These are phyloP conservation scores for Lepidopterella palustris DNA, from an alignment of 495 filamentous ascomycete genomes.

Conservation along the genomic window DNA sequence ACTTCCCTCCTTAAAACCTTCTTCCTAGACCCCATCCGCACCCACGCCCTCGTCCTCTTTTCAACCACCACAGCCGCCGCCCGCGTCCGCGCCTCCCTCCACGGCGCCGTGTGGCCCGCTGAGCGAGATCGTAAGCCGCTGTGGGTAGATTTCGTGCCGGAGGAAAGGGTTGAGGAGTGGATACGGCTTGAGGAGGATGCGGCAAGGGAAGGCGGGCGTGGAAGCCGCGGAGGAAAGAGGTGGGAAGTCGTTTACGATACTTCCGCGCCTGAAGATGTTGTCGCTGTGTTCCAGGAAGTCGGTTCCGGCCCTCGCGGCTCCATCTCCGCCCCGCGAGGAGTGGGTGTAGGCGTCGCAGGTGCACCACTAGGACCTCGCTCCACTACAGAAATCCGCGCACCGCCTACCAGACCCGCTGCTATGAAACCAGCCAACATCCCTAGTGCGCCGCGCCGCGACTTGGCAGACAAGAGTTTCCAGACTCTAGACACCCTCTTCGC, in stretches of 20 bases:
- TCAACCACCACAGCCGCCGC: slow-evolving; percentile 60
- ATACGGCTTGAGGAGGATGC: slow-evolving; percentile 55
- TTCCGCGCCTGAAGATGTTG: slow-evolving; percentile 49
- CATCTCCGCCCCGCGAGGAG: slow-evolving; percentile 16
- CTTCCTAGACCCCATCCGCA: slow-evolving; percentile 76
- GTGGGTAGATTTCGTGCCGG: slow-evolving; percentile 86
- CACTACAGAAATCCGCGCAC: neutral
- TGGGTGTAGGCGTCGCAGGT: slow-evolving; percentile 1
- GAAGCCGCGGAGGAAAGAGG: slow-evolving; percentile 44
- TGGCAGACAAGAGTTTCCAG: slow-evolving; percentile 26
- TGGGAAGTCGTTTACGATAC: slow-evolving; percentile 69
- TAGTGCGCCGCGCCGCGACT: neutral
- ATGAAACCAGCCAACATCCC: neutral
- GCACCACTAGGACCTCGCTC: slow-evolving; percentile 13
- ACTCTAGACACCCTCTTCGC: slow-evolving; percentile 59
- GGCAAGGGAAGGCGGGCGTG: slow-evolving; percentile 31
- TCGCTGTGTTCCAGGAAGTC: slow-evolving; percentile 40
- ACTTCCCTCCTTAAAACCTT: slow-evolving; percentile 56
- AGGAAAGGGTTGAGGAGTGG: slow-evolving; percentile 67
- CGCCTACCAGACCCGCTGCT: neutral
- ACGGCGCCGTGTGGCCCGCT: slow-evolving; percentile 75
- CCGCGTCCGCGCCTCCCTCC: slow-evolving; percentile 69
- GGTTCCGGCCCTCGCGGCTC: slow-evolving; percentile 8
- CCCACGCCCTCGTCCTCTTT: slow-evolving; percentile 79
- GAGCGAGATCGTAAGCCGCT: slow-evolving; percentile 78